phyloP scores from a whole-genome alignment of 2,329 filamentous ascomycete genomes.

The Zymoseptoria crescenta region DNA sequence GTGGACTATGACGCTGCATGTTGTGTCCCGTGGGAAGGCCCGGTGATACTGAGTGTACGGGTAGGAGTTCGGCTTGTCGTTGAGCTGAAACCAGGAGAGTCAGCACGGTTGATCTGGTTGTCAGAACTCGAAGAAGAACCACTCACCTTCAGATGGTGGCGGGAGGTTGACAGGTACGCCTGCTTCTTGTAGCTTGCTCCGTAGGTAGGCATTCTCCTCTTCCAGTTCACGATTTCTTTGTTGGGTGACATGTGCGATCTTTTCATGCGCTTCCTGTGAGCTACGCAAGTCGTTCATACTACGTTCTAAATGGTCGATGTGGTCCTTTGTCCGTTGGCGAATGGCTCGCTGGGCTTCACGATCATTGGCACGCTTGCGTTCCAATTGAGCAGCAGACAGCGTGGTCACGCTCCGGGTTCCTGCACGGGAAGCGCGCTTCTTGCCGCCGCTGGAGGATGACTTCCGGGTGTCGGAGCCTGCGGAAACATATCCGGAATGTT shows the following conservation, averaged over 20 bases:
- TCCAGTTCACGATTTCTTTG: slow-evolving; percentile 48
- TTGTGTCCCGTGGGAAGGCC: slow-evolving; percentile 10
- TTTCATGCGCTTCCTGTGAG: slow-evolving; percentile 40
- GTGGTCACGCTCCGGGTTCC: slow-evolving; percentile 51
- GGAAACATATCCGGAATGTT: slow-evolving; percentile 22
- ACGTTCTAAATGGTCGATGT: slow-evolving; percentile 50
- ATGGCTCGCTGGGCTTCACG: slow-evolving; percentile 54
- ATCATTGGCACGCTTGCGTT: slow-evolving; percentile 53
- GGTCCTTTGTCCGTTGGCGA: slow-evolving; percentile 51
- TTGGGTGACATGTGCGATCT: slow-evolving; percentile 42
- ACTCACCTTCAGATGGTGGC: slow-evolving; percentile 12
- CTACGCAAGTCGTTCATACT: slow-evolving; percentile 46
- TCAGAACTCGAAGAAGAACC: not conserved
- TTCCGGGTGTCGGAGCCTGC: slow-evolving; percentile 24
- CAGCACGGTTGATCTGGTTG: not conserved
- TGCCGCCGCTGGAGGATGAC: slow-evolving; percentile 27
- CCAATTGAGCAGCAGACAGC: slow-evolving; percentile 50
- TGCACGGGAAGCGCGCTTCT: slow-evolving; percentile 46
- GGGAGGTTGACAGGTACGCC: slow-evolving; percentile 25
- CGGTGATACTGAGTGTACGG: slow-evolving; percentile 20
- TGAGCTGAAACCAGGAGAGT: slow-evolving; percentile 11
- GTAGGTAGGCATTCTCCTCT: slow-evolving; percentile 47
- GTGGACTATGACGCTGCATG: slow-evolving; percentile 21
- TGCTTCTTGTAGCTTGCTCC: slow-evolving; percentile 41
- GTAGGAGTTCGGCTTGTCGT: slow-evolving; percentile 17